Evolutionary conservation across 257 asterid species (phyloP).

Genomic region (Solanum piurae): DNA sequence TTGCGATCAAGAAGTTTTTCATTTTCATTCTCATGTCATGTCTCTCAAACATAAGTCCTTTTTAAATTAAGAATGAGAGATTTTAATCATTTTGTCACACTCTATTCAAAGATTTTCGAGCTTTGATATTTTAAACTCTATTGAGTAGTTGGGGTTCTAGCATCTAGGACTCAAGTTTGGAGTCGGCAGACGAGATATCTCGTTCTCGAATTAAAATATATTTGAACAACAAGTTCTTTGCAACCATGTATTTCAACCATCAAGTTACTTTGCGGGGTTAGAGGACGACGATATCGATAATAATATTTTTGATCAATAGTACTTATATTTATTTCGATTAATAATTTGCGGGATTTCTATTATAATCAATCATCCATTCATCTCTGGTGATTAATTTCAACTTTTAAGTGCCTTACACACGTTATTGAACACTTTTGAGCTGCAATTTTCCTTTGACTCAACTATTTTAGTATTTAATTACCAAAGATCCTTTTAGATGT

Average conservation of each 20-base stretch:
- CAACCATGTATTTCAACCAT: not conserved
- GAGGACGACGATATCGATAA: not conserved
- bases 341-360: not conserved
- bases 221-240: not conserved
- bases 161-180: too few species aligned
- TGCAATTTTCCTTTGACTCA: slow-evolving; percentile 22
- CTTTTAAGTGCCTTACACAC: not conserved
- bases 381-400: not conserved
- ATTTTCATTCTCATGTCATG: not conserved
- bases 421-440: slow-evolving; percentile 4
- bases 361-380: not conserved
- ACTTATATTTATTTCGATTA: not conserved
- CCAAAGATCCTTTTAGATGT: slow-evolving; percentile 3
- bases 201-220: too few species aligned
- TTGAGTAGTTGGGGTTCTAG: too few species aligned
- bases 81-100: too few species aligned
- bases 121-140: too few species aligned
- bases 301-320: not conserved
- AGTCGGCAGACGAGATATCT: too few species aligned
- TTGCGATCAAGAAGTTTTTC: accelerated
- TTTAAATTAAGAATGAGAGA: too few species aligned
- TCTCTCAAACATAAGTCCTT: too few species aligned
- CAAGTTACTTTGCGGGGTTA: not conserved
- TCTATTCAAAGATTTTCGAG: too few species aligned
- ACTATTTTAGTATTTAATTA: not conserved